Conservation (phyloP, 1,284 basidiomycete genomes). For the Rhodotorula sp. region DNA sequence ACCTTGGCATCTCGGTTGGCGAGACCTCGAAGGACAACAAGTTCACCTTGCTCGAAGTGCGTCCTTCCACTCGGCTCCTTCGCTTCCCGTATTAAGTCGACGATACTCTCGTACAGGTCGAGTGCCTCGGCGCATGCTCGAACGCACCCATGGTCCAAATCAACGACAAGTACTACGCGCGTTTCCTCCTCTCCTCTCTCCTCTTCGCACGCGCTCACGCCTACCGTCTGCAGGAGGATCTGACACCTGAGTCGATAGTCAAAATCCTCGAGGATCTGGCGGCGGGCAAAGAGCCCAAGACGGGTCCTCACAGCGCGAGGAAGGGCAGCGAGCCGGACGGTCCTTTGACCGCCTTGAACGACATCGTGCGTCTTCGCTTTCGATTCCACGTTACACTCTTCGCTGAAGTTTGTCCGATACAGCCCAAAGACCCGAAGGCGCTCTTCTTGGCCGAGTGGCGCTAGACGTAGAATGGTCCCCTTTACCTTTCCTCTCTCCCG, state of each 20-base stretch:
- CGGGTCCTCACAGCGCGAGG: constrained; percentile 85
- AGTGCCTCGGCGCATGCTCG: constrained; percentile 96
- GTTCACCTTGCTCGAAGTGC: constrained; percentile 85
- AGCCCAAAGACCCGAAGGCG: no score
- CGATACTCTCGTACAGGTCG: constrained; percentile 56
- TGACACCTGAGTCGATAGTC: constrained; percentile 86
- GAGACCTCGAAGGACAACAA: constrained; percentile 92
- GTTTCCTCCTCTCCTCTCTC: constrained; percentile 41
- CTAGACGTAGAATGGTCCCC: background rate
- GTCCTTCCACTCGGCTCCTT: background rate
- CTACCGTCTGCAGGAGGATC: constrained; percentile 69
- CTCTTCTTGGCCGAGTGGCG: constrained; percentile 30
- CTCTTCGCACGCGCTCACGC: background rate
- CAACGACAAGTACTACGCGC: constrained; percentile 92
- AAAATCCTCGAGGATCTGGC: constrained; percentile 81
- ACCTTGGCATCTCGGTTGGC: constrained; percentile 82
- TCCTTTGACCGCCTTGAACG: constrained; percentile 70
- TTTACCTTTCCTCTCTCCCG: background rate
- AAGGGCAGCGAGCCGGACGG: constrained; percentile 75
- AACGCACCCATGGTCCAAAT: constrained; percentile 99
- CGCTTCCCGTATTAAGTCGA: background rate
- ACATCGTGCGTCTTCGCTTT: constrained; percentile 60
- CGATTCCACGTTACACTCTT: no score
- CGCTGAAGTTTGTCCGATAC: no score
- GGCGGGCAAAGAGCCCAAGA: constrained; percentile 80